Percentiles rank a stretch among this genome's conserved stretches.
Evolutionary conservation across 768 basidiomycete species (phyloP).

Genomic region (Pulveroboletus sp.): DNA sequence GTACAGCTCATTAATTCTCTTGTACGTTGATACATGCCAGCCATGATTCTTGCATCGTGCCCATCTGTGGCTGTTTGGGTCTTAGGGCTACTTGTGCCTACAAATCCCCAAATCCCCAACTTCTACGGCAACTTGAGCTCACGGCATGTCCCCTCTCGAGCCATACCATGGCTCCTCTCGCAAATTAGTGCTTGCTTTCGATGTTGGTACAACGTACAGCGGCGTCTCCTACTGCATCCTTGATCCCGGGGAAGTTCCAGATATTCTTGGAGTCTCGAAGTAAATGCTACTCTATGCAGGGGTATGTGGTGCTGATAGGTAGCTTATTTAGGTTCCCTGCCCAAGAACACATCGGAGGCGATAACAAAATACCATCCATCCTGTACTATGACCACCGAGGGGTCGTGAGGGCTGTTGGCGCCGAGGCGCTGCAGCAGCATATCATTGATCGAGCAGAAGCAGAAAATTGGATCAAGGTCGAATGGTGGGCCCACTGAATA

Average conservation of each 20-base stretch:
- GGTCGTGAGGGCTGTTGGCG: constrained; percentile 37
- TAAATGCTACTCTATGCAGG: background rate
- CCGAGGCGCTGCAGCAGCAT: constrained; percentile 35
- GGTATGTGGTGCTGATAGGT: background rate
- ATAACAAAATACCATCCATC: constrained; percentile 46
- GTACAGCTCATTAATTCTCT: background rate
- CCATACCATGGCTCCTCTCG: constrained; percentile 36
- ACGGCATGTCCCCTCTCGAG: constrained; percentile 24
- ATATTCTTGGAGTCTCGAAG: constrained; percentile 27
- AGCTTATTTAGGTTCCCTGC: constrained; percentile 37
- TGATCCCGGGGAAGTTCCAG: constrained; percentile 32
- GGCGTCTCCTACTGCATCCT: constrained; percentile 36
- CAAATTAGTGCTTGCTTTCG: constrained; percentile 41
- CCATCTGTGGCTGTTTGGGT: background rate
- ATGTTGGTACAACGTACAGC: constrained; percentile 42
- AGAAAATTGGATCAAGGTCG: constrained; percentile 34
- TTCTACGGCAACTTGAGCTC: background rate
- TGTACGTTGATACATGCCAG: background rate
- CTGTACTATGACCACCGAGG: constrained; percentile 44
- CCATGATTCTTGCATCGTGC: background rate
- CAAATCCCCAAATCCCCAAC: background rate
- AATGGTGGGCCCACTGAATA: constrained; percentile 30
- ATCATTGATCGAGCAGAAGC: constrained; percentile 37
- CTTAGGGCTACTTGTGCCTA: background rate
- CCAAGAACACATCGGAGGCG: constrained; percentile 42